These are phyloP conservation scores for Candida khao-thaluensis DNA, from an alignment of 805 yeast species.

Conservation along the genomic window DNA sequence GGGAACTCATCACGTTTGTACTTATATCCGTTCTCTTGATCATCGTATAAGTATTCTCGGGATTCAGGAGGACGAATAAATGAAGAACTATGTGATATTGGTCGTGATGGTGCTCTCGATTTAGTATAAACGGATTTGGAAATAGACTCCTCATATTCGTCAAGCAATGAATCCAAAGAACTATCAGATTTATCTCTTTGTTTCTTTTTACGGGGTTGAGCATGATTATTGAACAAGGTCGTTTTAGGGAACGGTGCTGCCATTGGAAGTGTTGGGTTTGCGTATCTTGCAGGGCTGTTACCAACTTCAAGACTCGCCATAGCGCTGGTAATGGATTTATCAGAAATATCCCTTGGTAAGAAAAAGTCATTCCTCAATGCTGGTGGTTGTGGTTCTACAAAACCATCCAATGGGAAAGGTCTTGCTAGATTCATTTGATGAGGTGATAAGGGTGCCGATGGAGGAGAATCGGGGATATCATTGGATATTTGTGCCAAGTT, in stretches of 20 bases:
- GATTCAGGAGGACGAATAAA: conserved; percentile 12
- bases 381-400: conserved; percentile 6
- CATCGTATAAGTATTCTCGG: not conserved
- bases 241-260: not conserved
- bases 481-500: conserved; percentile 20
- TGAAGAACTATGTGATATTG: conserved; percentile 16
- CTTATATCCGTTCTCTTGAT: not conserved
- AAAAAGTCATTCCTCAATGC: not conserved
- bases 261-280: not conserved
- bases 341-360: conserved; percentile 15
- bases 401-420: not conserved
- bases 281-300: not conserved
- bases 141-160: conserved; percentile 45
- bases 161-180: conserved; percentile 41
- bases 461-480: conserved; percentile 44
- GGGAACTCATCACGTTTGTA: conserved; percentile 25
- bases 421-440: conserved; percentile 10
- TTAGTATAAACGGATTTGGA: conserved; percentile 24
- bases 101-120: conserved; percentile 30
- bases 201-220: not conserved
- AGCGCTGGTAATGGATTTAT: conserved; percentile 26
- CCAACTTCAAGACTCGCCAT: conserved; percentile 31
- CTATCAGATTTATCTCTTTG: conserved; percentile 21
- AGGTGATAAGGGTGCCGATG: conserved; percentile 43
- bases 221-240: not conserved